Evolutionary conservation across 2,329 filamentous ascomycete genomes (phyloP).

Genomic region (Pezicula carpinea): DNA sequence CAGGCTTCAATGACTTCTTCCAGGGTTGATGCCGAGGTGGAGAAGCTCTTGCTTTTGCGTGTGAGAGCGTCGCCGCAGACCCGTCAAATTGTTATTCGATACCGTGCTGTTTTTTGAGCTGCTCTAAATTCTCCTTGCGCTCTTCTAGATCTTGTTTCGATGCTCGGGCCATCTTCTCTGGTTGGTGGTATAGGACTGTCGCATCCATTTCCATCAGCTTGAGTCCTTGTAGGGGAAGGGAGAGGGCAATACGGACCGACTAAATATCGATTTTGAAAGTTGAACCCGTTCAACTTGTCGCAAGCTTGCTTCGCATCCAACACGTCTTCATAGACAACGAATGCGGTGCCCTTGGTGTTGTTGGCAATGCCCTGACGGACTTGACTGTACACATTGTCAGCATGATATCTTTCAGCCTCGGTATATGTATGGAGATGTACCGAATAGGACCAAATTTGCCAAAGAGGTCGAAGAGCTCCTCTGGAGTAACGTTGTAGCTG

Average conservation of each 20-base stretch:
- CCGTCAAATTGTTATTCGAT: constrained; percentile 92
- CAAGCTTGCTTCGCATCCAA: constrained; percentile 98
- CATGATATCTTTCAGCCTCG: constrained; percentile 6
- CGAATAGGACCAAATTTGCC: constrained; percentile 94
- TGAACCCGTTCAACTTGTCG: constrained; percentile 99
- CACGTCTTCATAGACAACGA: constrained; percentile 99
- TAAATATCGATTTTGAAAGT: constrained; percentile 99
- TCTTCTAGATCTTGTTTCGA: constrained; percentile 92
- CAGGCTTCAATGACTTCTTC: constrained; percentile 8
- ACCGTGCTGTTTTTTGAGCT: constrained; percentile 94
- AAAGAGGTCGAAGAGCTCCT: constrained; percentile 98
- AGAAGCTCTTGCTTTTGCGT: constrained; percentile 6
- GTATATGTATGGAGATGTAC: constrained; percentile 48
- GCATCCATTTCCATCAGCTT: neutral
- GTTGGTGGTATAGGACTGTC: constrained; percentile 69
- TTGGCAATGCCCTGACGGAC: constrained; percentile 96
- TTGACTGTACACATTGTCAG: constrained; percentile 56
- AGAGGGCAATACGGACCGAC: constrained; percentile 64
- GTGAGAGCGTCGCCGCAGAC: constrained; percentile 43
- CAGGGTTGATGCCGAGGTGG: constrained; percentile 12
- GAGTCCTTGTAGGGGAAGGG: constrained; percentile 6
- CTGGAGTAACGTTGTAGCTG: constrained; percentile 97
- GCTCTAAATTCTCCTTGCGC: constrained; percentile 95
- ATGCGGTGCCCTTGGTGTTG: constrained; percentile 97
- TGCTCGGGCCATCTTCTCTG: constrained; percentile 68